Conservation (phyloP, 345 rosid species). For the Moringa oleifera region DNA sequence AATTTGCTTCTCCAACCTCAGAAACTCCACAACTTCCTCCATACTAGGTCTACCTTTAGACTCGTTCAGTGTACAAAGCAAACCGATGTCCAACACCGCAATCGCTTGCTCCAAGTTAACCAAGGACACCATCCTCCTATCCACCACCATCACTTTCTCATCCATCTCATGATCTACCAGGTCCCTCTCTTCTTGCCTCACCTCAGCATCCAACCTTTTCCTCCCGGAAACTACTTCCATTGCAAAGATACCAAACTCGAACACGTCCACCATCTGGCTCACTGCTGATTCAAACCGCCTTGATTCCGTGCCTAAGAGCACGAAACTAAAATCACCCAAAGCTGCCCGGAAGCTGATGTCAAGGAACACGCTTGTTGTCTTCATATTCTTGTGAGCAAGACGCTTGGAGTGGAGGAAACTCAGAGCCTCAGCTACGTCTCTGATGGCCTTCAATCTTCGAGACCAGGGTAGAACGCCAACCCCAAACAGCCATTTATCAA, state of each 20-base stretch:
- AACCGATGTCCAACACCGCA: conserved; percentile 26
- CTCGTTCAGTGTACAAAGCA: conserved; percentile 35
- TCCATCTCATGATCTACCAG: conserved; percentile 9
- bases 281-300: conserved; percentile 32
- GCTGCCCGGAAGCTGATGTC: conserved; percentile 47
- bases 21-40: conserved; percentile 30
- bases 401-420: conserved; percentile 34
- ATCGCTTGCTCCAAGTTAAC: conserved; percentile 37
- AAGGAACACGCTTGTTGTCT: conserved; percentile 35
- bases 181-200: conserved; percentile 27
- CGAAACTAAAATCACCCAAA: conserved; percentile 47
- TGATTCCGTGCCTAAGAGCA: conserved; percentile 25
- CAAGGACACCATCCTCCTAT: conserved; percentile 44
- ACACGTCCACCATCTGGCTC: conserved; percentile 38
- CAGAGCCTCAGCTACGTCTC: conserved; percentile 36
- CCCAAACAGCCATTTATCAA: conserved; percentile 43
- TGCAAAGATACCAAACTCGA: conserved; percentile 41
- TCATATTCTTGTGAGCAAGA: conserved; percentile 51
- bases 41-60: conserved; percentile 35
- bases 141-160: conserved; percentile 23
- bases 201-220: conserved; percentile 18
- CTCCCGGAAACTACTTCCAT: conserved; percentile 47
- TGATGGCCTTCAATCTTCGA: conserved; percentile 32
- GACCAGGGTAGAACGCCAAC: conserved; percentile 47
- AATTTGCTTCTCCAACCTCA: conserved; percentile 18